Percentiles rank a stretch among this genome's conserved stretches.
phyloP scores from a whole-genome alignment of 2,329 filamentous ascomycete genomes.

The Fusarium redolens region DNA sequence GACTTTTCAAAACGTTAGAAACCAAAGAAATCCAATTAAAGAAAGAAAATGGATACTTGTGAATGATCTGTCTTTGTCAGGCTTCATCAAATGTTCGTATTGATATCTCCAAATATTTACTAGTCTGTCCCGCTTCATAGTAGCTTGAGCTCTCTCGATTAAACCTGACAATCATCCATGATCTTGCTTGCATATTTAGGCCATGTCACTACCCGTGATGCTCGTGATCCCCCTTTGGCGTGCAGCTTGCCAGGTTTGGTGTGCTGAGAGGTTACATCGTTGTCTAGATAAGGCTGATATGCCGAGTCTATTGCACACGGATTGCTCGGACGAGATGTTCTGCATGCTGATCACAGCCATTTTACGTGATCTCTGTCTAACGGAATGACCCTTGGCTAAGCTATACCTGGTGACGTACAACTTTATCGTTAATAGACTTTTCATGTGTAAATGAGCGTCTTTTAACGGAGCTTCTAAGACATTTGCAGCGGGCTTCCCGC shows the following conservation, averaged over 20 bases:
- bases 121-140: not conserved
- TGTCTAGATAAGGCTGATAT: constrained; percentile 38
- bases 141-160: not conserved
- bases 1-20: constrained; percentile 40
- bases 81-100: not conserved
- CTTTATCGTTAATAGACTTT: not conserved
- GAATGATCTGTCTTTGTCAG: not conserved
- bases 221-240: constrained; percentile 14
- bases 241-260: constrained; percentile 1
- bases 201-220: not conserved
- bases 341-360: not conserved
- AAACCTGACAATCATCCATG: not conserved
- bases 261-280: constrained; percentile 1
- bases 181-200: not conserved
- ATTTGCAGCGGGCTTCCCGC: constrained; percentile 8
- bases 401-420: not conserved
- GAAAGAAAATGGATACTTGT: constrained; percentile 31
- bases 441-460: not conserved
- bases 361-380: not conserved
- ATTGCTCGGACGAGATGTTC: not conserved
- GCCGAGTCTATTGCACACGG: constrained; percentile 8
- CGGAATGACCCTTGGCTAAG: not conserved
- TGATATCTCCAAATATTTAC: not conserved
- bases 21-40: constrained; percentile 33
- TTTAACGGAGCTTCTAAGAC: not conserved